A percentile compares a stretch with the other conserved stretches of the same genome.
These are phyloP conservation scores for Kentomonas sorsogonicus DNA, from an alignment of 208 protist species.

Conservation along the genomic window DNA sequence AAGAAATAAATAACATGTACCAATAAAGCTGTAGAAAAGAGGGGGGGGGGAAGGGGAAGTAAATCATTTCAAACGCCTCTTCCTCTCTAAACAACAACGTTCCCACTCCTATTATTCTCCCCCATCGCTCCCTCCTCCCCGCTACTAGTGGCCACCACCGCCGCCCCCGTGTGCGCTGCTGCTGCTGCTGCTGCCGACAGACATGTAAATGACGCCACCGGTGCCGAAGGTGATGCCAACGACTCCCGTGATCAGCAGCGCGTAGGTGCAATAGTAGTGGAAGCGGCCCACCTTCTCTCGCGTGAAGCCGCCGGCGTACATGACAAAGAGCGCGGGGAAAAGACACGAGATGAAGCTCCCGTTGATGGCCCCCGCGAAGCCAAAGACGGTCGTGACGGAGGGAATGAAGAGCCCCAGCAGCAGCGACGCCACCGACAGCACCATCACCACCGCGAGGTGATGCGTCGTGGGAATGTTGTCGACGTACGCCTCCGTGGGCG, in stretches of 20 bases:
- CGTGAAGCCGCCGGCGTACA: slow-evolving; percentile 44
- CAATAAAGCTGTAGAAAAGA: neutral
- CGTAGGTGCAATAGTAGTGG: slow-evolving; percentile 38
- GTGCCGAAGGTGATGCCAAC: slow-evolving; percentile 57
- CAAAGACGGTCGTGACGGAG: slow-evolving; percentile 43
- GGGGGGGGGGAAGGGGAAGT: neutral
- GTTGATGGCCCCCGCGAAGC: slow-evolving; percentile 41
- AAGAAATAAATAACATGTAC: neutral
- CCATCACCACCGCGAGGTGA: too few species aligned
- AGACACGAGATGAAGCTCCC: slow-evolving; percentile 58
- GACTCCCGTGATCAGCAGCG: slow-evolving; percentile 42
- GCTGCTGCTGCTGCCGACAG: neutral
- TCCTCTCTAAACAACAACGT: too few species aligned
- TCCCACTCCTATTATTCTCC: neutral
- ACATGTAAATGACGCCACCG: slow-evolving; percentile 17
- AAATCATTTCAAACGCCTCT: neutral
- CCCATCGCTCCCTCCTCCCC: neutral
- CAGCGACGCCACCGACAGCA: slow-evolving; percentile 37
- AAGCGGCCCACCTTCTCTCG: slow-evolving; percentile 19
- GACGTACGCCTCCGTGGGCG: too few species aligned
- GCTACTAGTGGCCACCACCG: neutral
- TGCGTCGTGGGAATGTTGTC: too few species aligned
- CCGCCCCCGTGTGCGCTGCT: neutral
- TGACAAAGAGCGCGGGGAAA: slow-evolving; percentile 49
- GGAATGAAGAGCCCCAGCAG: slow-evolving; percentile 38